phyloP scores from a whole-genome alignment of 345 rosid species.

The Populus alba region DNA sequence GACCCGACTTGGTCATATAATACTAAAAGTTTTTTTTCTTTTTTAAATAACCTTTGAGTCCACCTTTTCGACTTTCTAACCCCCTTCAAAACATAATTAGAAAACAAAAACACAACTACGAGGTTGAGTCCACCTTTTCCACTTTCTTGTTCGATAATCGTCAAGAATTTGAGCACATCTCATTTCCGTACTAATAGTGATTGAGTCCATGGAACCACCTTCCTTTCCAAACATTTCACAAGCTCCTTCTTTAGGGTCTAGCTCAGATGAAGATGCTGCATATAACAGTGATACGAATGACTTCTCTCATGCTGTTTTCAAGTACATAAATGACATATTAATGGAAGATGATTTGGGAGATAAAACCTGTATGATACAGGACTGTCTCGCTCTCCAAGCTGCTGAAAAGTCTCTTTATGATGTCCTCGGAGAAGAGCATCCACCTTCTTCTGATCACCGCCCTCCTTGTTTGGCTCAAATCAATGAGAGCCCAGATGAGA shows the following conservation, averaged over 20 bases:
- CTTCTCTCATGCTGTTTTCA: not conserved
- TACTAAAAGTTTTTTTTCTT: no score
- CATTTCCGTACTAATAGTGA: slow-evolving; percentile 10
- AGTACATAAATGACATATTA: slow-evolving; percentile 20
- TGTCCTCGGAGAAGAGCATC: slow-evolving; percentile 51
- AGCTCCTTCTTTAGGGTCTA: not conserved
- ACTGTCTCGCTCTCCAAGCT: slow-evolving; percentile 76
- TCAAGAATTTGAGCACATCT: slow-evolving; percentile 17
- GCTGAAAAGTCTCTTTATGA: slow-evolving; percentile 73
- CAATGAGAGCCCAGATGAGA: slow-evolving; percentile 9
- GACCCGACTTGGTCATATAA: no score
- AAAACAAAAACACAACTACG: no score
- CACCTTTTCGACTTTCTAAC: no score
- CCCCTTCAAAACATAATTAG: no score
- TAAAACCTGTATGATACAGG: slow-evolving; percentile 65
- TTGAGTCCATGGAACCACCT: slow-evolving; percentile 9
- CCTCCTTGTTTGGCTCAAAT: slow-evolving; percentile 8
- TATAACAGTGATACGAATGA: slow-evolving; percentile 21
- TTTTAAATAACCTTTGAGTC: no score
- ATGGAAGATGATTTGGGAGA: slow-evolving; percentile 22
- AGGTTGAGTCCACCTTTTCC: not conserved
- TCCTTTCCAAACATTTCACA: not conserved
- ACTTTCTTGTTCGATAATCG: slow-evolving; percentile 14
- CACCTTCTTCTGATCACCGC: slow-evolving; percentile 18
- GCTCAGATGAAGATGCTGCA: slow-evolving; percentile 30